phyloP scores from a whole-genome alignment of 306 rosid species.

The Boehmeria nivea region DNA sequence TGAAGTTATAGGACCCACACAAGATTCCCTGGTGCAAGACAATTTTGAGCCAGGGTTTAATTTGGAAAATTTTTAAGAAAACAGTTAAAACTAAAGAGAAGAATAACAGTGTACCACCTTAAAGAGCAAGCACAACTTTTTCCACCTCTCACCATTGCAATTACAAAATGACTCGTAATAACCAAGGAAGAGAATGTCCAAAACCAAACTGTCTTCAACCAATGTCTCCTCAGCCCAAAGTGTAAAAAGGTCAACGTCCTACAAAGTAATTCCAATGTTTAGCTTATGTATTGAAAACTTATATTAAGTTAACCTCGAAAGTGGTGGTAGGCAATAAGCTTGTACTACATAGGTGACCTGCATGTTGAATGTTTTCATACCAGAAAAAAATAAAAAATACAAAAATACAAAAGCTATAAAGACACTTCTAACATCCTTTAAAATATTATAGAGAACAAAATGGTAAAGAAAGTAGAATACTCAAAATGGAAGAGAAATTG shows the following conservation, averaged over 20 bases:
- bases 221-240: constrained; percentile 97
- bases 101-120: constrained; percentile 57
- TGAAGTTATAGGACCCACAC: constrained; percentile 66
- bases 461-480: too few relatives aligned
- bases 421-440: too few relatives aligned
- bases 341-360: neutral
- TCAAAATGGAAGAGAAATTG: too few relatives aligned
- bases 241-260: constrained; percentile 86
- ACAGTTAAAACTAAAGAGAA: constrained; percentile 8
- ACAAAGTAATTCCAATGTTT: constrained; percentile 21
- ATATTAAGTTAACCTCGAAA: too few relatives aligned
- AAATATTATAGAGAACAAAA: too few relatives aligned
- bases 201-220: constrained; percentile 78
- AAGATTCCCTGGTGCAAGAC: constrained; percentile 58
- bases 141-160: constrained; percentile 71
- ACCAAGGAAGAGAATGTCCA: constrained; percentile 83
- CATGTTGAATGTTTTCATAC: too few relatives aligned
- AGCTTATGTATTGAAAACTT: too few relatives aligned
- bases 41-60: constrained; percentile 23
- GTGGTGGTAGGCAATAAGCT: too few relatives aligned
- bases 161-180: constrained; percentile 75
- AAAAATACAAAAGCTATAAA: too few relatives aligned
- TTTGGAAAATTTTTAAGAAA: constrained; percentile 14
- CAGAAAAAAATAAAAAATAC: too few relatives aligned
- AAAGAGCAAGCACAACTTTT: constrained; percentile 51